Evolutionary conservation across 139 green algal species (phyloP), one percentile per base, ranked within the genome.

Genomic region (Coccomyxa sp.): DNA sequence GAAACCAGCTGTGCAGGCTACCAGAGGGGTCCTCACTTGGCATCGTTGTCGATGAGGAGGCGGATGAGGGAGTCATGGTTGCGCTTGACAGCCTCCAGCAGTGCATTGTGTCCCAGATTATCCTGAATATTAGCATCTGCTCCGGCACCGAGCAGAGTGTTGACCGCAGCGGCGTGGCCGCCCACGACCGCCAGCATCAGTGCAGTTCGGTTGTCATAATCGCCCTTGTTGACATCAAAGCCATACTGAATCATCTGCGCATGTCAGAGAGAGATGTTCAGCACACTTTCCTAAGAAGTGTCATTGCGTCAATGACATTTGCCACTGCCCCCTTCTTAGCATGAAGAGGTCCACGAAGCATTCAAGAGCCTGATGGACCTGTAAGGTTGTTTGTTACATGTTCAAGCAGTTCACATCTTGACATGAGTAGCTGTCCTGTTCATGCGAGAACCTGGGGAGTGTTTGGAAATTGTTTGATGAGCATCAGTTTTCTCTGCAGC

Each of bases 111-210:
- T 7, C 85, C 85, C 76, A 89, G 75, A 75, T 88, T 85, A 79
- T 92, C 88, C n/a, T 66, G 68, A 0, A 28, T 58, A 30, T 85
- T 84, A 13, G 77, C 28, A 51, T 83, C 51, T 7, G 82, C 88
- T n/a, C 80, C 51, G 13, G 78, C 81, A 12, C 84, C 76, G 58
- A 92, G 87, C 80, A 94, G 82, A 77, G 92, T 84, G 58, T 77
- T 57, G 16, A 89, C 78, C 0, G 84, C 79, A 1, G 76, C 79
- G 66, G 79, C 23, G 60, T 77, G 79, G 30, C 60, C 60, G n/a
- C 68, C 51, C n/a, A 75, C 79, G 0, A 28, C 60, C 13, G 79
- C 79, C 79, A 82, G 79, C 79, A 82, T 82, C 28, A 82, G 79
- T 13, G 79, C 79, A 0, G 79, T 82, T 18, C 79, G 59, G 60